Evolutionary conservation across 805 yeast species (phyloP).

Genomic region (Zygosaccharomyces gambellarensis): DNA sequence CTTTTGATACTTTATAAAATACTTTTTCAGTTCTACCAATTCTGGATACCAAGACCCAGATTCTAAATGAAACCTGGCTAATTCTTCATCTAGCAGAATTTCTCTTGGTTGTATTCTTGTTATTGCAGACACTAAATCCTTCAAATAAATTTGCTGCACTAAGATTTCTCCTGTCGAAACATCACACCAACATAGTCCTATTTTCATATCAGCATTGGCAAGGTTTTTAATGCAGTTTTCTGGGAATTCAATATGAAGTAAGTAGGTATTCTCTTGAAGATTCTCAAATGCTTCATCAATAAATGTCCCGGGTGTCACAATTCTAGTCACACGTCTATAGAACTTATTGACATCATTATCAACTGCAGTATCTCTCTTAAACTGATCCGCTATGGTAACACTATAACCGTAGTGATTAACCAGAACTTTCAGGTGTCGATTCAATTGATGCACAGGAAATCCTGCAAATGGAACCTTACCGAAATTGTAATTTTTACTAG

Average conservation of each 20-base stretch:
- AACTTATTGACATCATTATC: constrained; percentile 40
- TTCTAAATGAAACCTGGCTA: constrained; percentile 38
- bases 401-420: constrained; percentile 65
- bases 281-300: constrained; percentile 82
- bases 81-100: constrained; percentile 51
- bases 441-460: constrained; percentile 69
- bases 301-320: constrained; percentile 89
- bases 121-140: constrained; percentile 62
- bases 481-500: constrained; percentile 46
- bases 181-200: constrained; percentile 88
- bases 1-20: constrained; percentile 50
- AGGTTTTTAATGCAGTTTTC: constrained; percentile 38
- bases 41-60: constrained; percentile 54
- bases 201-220: constrained; percentile 37
- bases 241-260: constrained; percentile 63
- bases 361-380: constrained; percentile 24
- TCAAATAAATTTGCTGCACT: constrained; percentile 58
- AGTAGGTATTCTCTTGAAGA: constrained; percentile 62
- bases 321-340: constrained; percentile 67
- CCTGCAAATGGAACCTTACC: constrained; percentile 78
- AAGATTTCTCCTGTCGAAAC: constrained; percentile 75
- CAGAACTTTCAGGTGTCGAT: constrained; percentile 65
- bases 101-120: constrained; percentile 80
- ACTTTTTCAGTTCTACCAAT: constrained; percentile 53
- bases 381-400: constrained; percentile 83